Evolutionary conservation across 805 yeast genomes (phyloP).

Genomic region (Candida xiaguanensis): DNA sequence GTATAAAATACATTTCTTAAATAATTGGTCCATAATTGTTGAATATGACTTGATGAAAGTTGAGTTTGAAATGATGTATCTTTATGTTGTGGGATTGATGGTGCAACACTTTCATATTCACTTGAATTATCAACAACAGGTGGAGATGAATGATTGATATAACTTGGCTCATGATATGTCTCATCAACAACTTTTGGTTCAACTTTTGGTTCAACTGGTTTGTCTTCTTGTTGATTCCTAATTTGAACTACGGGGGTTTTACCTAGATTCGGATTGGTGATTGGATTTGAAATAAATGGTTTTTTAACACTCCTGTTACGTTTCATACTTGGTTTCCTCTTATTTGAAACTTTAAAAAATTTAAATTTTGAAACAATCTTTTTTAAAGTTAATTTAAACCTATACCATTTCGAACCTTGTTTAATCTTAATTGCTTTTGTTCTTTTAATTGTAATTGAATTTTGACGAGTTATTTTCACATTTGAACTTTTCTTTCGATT

Average conservation of each 20-base stretch:
- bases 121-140: conserved; percentile 1
- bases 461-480: conserved; percentile 8
- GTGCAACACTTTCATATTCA: conserved; percentile 14
- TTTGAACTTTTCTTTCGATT: too few species aligned
- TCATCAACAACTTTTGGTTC: neutral
- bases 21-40: conserved; percentile 30
- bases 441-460: conserved; percentile 19
- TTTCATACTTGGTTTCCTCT: conserved; percentile 15
- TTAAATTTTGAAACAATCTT: conserved; percentile 21
- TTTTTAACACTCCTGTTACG: conserved; percentile 11
- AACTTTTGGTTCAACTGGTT: conserved; percentile 19
- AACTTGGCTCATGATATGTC: neutral
- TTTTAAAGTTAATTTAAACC: conserved; percentile 26
- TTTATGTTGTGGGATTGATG: conserved; percentile 27
- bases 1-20: conserved; percentile 31
- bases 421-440: conserved; percentile 31
- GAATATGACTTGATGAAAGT: conserved; percentile 1
- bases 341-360: conserved; percentile 22
- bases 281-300: conserved; percentile 5
- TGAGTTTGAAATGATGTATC: conserved; percentile 4
- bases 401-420: conserved; percentile 29
- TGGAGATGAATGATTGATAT: too few species aligned
- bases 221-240: too few species aligned
- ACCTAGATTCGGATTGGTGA: conserved; percentile 27
- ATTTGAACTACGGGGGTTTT: conserved; percentile 13